Evolutionary conservation across 2,329 filamentous ascomycete genomes (phyloP), one percentile per base, ranked within the genome.

Genomic region (Colletotrichum orchidophilum): DNA sequence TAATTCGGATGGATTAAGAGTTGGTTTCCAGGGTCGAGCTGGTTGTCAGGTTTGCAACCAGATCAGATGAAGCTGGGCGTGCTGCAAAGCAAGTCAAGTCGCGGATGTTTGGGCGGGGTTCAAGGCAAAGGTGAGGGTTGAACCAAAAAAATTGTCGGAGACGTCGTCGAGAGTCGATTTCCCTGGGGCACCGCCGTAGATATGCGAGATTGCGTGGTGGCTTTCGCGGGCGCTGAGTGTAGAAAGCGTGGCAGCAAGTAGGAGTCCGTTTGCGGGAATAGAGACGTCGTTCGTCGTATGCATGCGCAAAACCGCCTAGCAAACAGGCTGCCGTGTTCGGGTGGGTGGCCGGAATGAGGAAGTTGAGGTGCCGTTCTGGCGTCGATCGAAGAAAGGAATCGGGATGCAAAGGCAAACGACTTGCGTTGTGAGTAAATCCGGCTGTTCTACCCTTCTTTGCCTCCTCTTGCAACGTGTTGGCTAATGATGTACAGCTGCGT

Each of bases 311-410:
- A 26, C 50, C n/a, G n/a, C n/a, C n/a, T 42, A 63, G 52, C 58
- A 59, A 68, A 63, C 68, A 26, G 35, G 52, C 33, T 63, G 63
- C 68, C 64, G 64, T 42, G 64, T 68, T 53, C 58, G 64, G 68
- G 58, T 21, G 35, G 64, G 29, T 46, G 64, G 31, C 58, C 64
- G 68, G 68, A 63, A 58, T 31, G 52, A 53, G 65, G 54, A 46
- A 46, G 39, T 66, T n/a, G 26, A 27, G 35, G 12, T 63, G 63
- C 31, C 31, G 53, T 49, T 68, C 58, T 53, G 29, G 42, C 39
- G 29, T 62, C 53, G 64, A 59, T 59, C 31, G 21, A 53, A 27
- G 42, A 21, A 33, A 50, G 53, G 31, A 59, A 58, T 58, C 33
- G 58, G 21, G 35, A 53, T 39, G 39, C 35, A 24, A 58, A 29